Conservation (phyloP, 108 stramenopile genomes). For the Nitzschia sp. region DNA sequence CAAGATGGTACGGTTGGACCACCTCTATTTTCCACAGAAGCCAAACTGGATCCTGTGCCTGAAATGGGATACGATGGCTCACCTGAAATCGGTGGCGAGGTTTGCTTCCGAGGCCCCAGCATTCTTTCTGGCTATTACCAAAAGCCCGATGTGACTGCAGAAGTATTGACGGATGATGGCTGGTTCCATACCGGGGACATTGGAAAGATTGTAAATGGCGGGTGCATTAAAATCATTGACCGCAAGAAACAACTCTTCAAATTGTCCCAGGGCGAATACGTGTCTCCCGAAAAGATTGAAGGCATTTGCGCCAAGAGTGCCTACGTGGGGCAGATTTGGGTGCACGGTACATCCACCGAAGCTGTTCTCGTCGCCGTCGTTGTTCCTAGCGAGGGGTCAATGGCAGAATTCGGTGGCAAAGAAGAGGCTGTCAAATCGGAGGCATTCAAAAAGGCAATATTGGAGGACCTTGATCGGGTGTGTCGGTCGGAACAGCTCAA, state of each 20-base stretch:
- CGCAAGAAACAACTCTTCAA: conserved; percentile 12
- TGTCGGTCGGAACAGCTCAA: neutral
- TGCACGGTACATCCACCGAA: neutral
- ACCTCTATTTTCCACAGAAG: conserved; percentile 22
- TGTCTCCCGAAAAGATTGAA: conserved; percentile 4
- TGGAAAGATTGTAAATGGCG: conserved; percentile 1
- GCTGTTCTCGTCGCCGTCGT: neutral
- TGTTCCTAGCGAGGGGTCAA: neutral
- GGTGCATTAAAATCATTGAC: neutral
- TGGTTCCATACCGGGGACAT: conserved; percentile 4
- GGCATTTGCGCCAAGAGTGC: neutral
- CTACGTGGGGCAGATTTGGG: neutral
- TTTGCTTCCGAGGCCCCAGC: conserved; percentile 32
- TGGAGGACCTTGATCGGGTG: neutral
- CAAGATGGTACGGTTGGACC: conserved; percentile 23
- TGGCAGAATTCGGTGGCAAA: neutral
- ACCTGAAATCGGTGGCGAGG: conserved; percentile 37
- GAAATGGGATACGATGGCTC: conserved; percentile 31
- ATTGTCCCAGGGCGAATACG: conserved; percentile 2
- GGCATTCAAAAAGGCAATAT: neutral
- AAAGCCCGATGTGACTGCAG: conserved; percentile 35
- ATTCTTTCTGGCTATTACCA: conserved; percentile 41
- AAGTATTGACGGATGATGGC: conserved; percentile 30
- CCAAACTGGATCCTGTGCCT: conserved; percentile 16
- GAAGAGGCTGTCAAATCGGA: neutral